Evolutionary conservation across 2,329 filamentous ascomycete genomes (phyloP).

Genomic region (Aspergillus sp.): DNA sequence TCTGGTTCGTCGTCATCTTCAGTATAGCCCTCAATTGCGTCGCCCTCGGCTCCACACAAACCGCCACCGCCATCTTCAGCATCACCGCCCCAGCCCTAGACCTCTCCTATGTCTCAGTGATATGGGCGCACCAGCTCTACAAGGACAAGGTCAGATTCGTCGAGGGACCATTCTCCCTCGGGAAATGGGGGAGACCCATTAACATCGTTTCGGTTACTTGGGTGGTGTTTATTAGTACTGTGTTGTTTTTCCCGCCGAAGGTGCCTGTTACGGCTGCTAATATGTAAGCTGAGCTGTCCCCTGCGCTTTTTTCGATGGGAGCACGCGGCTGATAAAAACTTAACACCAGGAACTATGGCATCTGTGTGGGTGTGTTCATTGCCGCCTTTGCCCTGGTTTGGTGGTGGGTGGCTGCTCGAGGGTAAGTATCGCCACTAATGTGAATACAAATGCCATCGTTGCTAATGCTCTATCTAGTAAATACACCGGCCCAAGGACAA

Average conservation of each 20-base stretch:
- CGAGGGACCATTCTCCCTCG: slow-evolving; percentile 51
- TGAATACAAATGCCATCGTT: too few species aligned
- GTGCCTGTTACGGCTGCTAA: slow-evolving; percentile 42
- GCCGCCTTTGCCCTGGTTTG: slow-evolving; percentile 43
- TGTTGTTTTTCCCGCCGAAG: slow-evolving; percentile 48
- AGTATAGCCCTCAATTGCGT: slow-evolving; percentile 45
- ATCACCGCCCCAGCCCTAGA: slow-evolving; percentile 47
- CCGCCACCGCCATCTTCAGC: slow-evolving; percentile 44
- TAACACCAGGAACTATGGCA: slow-evolving; percentile 39
- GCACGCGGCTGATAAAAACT: neutral
- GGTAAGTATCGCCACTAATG: slow-evolving; percentile 20
- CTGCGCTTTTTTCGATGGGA: neutral
- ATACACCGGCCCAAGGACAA: slow-evolving; percentile 1
- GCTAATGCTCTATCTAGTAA: neutral
- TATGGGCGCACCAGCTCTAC: slow-evolving; percentile 50
- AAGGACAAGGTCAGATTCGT: slow-evolving; percentile 46
- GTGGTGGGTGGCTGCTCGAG: slow-evolving; percentile 39
- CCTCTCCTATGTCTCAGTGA: slow-evolving; percentile 52
- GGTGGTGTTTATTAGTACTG: slow-evolving; percentile 55
- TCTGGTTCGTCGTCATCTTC: slow-evolving; percentile 56
- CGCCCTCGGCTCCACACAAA: slow-evolving; percentile 37
- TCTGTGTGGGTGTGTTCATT: slow-evolving; percentile 40
- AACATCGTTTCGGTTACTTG: slow-evolving; percentile 52
- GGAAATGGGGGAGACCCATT: slow-evolving; percentile 46
- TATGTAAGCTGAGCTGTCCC: slow-evolving; percentile 30